Base-by-base conservation (phyloP, 768 basidiomycete genomes). In the Sistotremastrum suecicum region DNA sequence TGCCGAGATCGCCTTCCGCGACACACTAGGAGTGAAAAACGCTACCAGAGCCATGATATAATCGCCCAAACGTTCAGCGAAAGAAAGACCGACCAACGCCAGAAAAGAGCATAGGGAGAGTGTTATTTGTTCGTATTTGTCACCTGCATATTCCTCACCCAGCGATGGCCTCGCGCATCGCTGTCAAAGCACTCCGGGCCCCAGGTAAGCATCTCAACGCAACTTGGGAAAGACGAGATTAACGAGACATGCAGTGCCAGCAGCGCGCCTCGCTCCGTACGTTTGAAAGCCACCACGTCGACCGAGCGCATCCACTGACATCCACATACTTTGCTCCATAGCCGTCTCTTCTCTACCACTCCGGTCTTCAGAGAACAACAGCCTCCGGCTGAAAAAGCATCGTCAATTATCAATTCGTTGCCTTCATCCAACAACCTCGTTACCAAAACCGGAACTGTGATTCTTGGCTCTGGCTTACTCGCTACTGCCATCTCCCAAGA, bases 401-500 rank as follows among this genome's bases (percentile, higher is more conserved):
- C 82, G 32, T 80, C 92, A 59, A 75, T 98, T 56, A 81, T 99
- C 57, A 80, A 94, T 66, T 82, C 78, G 60, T 71, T 87, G 38
- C 86, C 85, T 12, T 85, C 77, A 47, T 91, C 78, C 55, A 89
- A 76, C 29, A 81, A 78, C 60, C 72, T 95, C 64, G 73, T 92
- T 71, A 89, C 90, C 61, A 99, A 99, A 71, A 92, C 91, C 39
- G 90, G 91, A 51, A 77, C 85, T 44, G 83, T 90, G 57, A 71
- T 97, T 58, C 78, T 97, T 45, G 89, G 89, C 58, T 86, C 88
- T 10, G 90, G 87, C 57, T 69, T 87, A 49, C 68, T 81, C 46
- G 94, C 92, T 10, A 76, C 89, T 5, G 92, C 91, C 59, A 91
- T 98, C 66, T 94, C 90, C 9, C 85, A 90, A 60, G 92, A 99